Conservation (phyloP, 768 basidiomycete genomes). For the Lentinula aciculospora region DNA sequence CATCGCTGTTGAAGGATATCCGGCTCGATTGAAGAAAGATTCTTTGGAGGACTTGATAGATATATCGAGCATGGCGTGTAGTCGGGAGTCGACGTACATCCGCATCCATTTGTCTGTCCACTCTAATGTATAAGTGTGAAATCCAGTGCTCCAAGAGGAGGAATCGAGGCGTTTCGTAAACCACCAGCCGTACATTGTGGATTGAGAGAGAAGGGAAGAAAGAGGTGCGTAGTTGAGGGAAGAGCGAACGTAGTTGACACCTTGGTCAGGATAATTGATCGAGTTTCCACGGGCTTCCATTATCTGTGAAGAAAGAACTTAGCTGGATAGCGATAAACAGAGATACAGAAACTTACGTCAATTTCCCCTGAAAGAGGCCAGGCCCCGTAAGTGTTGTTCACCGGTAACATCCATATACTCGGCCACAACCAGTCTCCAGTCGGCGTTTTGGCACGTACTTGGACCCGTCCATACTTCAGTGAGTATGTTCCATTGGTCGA, state of each 20-base stretch:
- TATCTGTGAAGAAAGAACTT: slow-evolving; percentile 23
- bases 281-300: slow-evolving; percentile 60
- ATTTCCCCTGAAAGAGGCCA: slow-evolving; percentile 58
- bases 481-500: slow-evolving; percentile 57
- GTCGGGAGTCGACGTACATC: slow-evolving; percentile 69
- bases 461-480: slow-evolving; percentile 49
- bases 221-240: slow-evolving; percentile 68
- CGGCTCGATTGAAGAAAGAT: slow-evolving; percentile 65
- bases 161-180: slow-evolving; percentile 40
- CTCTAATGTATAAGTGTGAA: slow-evolving; percentile 74
- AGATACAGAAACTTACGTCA: slow-evolving; percentile 28
- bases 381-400: slow-evolving; percentile 53
- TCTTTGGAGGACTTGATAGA: slow-evolving; percentile 41
- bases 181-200: slow-evolving; percentile 63
- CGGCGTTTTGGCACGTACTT: slow-evolving; percentile 59
- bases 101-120: slow-evolving; percentile 71
- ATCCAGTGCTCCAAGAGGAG: slow-evolving; percentile 27
- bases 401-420: slow-evolving; percentile 60
- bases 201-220: slow-evolving; percentile 16
- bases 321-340: slow-evolving; percentile 14
- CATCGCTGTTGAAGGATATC: slow-evolving; percentile 58
- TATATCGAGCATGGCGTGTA: slow-evolving; percentile 58
- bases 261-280: slow-evolving; percentile 46
- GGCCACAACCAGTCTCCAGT: slow-evolving; percentile 57
- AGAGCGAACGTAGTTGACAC: slow-evolving; percentile 52